Percentiles rank a stretch among this genome's conserved stretches.
Conservation (phyloP, 352 stramenopile species). For the Globisporangium irregulare region DNA sequence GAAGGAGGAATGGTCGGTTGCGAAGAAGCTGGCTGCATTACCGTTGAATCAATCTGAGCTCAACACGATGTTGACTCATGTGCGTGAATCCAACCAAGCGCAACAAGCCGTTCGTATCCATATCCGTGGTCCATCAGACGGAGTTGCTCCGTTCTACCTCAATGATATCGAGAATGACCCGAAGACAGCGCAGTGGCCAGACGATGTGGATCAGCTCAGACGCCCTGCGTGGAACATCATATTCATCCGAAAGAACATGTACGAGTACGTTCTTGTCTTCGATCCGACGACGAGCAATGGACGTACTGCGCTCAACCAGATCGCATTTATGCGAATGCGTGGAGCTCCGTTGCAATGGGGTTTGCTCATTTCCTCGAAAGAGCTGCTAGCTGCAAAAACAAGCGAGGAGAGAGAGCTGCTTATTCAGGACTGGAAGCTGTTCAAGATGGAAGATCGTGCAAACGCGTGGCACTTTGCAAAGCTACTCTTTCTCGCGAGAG, state of each 20-base stretch:
- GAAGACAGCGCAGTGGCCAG: conserved; percentile 44
- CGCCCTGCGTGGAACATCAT: conserved; percentile 77
- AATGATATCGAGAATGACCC: conserved; percentile 82
- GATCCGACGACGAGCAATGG: conserved; percentile 57
- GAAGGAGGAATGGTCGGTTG: conserved; percentile 73
- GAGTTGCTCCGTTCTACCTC: conserved; percentile 66
- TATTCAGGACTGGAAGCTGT: conserved; percentile 40
- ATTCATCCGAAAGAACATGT: conserved; percentile 87
- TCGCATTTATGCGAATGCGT: conserved; percentile 69
- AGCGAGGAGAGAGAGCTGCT: conserved; percentile 33
- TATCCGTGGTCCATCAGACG: conserved; percentile 56
- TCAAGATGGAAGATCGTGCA: conserved; percentile 38
- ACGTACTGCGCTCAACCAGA: conserved; percentile 47
- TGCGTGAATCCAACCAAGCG: conserved; percentile 48
- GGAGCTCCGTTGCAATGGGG: conserved; percentile 74
- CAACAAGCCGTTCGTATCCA: conserved; percentile 52
- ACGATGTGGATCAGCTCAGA: conserved; percentile 41
- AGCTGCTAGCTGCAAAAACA: conserved; percentile 54
- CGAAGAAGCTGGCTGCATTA: conserved; percentile 59
- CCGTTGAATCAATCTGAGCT: conserved; percentile 45
- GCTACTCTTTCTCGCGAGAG: conserved; percentile 60
- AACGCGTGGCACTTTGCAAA: conserved; percentile 81
- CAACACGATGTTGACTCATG: conserved; percentile 56
- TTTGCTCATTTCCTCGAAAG: conserved; percentile 66
- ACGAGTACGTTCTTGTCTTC: conserved; percentile 75